phyloP scores from a whole-genome alignment of 225 moss, liverwort and hornwort species.

The Marchantia polymorpha region DNA sequence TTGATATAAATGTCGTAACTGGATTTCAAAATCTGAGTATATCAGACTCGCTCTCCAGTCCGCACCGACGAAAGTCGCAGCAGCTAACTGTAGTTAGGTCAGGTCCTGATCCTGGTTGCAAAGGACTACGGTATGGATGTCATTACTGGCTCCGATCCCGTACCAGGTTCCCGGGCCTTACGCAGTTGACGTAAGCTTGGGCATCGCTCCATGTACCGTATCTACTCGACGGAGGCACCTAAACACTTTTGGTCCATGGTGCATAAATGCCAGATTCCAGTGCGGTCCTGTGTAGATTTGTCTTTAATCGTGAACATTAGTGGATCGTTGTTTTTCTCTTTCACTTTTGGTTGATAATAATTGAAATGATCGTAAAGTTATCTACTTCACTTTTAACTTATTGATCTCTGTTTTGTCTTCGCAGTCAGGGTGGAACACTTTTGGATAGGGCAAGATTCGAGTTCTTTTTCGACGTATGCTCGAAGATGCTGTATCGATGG shows the following conservation, averaged over 20 bases:
- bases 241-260: not conserved
- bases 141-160: not conserved
- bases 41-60: not conserved
- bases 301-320: not conserved
- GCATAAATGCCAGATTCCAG: not conserved
- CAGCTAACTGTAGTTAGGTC: not conserved
- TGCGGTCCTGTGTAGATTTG: not conserved
- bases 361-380: not conserved
- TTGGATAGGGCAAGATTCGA: no score
- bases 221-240: not conserved
- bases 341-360: not conserved
- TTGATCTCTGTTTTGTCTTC: no score
- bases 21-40: not conserved
- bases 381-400: not conserved
- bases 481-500: no score
- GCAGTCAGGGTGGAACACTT: no score
- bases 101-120: not conserved
- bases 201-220: not conserved
- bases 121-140: not conserved
- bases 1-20: not conserved
- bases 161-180: not conserved
- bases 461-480: no score
- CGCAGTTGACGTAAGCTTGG: conserved; percentile 1
- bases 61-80: not conserved
- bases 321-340: not conserved